Conservation (phyloP, 108 stramenopile species). For the Mayamaea pseudoterrestris region DNA sequence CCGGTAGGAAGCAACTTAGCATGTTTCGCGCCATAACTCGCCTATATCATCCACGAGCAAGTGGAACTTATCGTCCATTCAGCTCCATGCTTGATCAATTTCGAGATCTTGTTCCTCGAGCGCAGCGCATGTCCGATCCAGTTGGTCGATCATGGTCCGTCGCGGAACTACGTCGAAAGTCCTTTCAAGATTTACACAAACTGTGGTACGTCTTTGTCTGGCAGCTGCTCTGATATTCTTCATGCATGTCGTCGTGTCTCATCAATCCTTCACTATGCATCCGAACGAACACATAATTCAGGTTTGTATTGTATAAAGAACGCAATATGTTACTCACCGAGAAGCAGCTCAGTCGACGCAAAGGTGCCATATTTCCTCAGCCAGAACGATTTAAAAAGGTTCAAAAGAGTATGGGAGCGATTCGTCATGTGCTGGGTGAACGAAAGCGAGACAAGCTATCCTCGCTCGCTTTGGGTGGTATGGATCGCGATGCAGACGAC, state of each 20-base stretch:
- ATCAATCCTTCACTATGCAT: background rate
- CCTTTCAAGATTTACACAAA: constrained; percentile 84
- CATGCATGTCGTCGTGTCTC: background rate
- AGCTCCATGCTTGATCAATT: constrained; percentile 74
- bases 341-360: constrained; percentile 46
- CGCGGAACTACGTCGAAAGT: constrained; percentile 75
- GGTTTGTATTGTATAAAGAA: constrained; percentile 86
- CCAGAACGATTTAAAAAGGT: constrained; percentile 64
- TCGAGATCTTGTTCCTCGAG: constrained; percentile 54
- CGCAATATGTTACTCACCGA: constrained; percentile 85
- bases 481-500: background rate
- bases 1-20: too few relatives aligned
- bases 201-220: constrained; percentile 58
- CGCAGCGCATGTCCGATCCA: constrained; percentile 37
- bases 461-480: constrained; percentile 6
- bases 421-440: constrained; percentile 78
- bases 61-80: too few relatives aligned
- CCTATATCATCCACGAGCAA: too few relatives aligned
- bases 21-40: too few relatives aligned
- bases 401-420: constrained; percentile 76
- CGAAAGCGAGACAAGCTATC: constrained; percentile 68
- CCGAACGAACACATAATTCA: background rate
- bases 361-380: constrained; percentile 64
- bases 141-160: constrained; percentile 74
- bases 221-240: background rate